Base-by-base conservation (phyloP, 2,329 filamentous ascomycete genomes). In the Ilyonectria mors-panacis region DNA sequence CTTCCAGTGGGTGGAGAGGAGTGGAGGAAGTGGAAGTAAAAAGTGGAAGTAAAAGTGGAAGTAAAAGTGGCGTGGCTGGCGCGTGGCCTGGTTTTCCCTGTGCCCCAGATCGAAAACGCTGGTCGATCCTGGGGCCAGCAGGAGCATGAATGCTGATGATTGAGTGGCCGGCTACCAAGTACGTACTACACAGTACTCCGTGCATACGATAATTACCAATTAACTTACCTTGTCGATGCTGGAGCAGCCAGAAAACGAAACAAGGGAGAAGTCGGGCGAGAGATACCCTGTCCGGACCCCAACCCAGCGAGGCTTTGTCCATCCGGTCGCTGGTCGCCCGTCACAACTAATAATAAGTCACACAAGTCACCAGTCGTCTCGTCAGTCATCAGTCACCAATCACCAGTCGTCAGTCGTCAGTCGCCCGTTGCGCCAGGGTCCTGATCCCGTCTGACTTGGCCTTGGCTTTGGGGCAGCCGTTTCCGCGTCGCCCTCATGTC, bases 231-330 rank as follows among this genome's bases (percentile, higher is more conserved):
- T 42, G 39, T 42, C 39, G 39, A 42, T 48, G 54, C 47, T 37
- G 54, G 45, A 45, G 35, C 54, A 45, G 51, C 45, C 33, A 59
- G 45, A 50, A 59, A 59, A 50, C 57, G 44, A 57, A 39, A 26
- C 61, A 59, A 59, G 61, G 61, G 54, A 54, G 61, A 64, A 64
- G 23, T 59, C 61, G 61, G 61, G 39, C 39, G 39, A 42, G 15
- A 42, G 2, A 39, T 26, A 26, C 39, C 39, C 39, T 42, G 39
- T 42, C 39, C 39, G 15, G 61, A 47, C 28, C 59, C 57, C 44
- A 50, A 45, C n/a, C 21, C 45, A 50, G 21, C 37, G 37, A 48
- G 45, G 44, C 61, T 51, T 44, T 9, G 47, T 30, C 54, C 60
- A 63, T 30, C 51, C 50, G 54, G 50, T 47, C 55, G 10, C 47